These are phyloP conservation scores for Diacronema lutheri DNA, from an alignment of 78 protist genomes.

Conservation along the genomic window DNA sequence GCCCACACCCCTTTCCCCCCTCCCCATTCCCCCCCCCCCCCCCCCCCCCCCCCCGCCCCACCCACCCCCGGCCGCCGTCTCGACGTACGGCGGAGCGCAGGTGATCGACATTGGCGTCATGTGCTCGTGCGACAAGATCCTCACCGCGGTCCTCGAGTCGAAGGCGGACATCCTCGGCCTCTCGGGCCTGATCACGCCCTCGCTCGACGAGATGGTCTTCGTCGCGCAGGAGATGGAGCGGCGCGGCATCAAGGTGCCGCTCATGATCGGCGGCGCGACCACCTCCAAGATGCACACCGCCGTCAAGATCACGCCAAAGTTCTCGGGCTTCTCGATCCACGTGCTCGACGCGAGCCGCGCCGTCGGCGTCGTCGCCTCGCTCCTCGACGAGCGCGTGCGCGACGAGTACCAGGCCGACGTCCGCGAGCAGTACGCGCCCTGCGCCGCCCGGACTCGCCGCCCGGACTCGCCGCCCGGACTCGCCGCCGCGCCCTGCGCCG, in stretches of 20 bases:
- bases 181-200: slow-evolving; percentile 98
- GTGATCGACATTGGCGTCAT: slow-evolving; percentile 93
- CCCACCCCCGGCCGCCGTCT: too few relatives aligned
- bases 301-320: slow-evolving; percentile 90
- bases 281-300: slow-evolving; percentile 97
- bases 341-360: slow-evolving; percentile 93
- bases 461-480: too few relatives aligned
- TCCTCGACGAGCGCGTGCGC: slow-evolving; percentile 58
- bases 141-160: slow-evolving; percentile 45
- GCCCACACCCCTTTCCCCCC: too few relatives aligned
- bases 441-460: too few relatives aligned
- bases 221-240: slow-evolving; percentile 93
- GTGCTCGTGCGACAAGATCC: slow-evolving; percentile 81
- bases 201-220: slow-evolving; percentile 94
- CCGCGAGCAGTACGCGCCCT: slow-evolving; percentile 32
- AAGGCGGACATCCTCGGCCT: slow-evolving; percentile 92
- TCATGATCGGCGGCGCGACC: slow-evolving; percentile 99
- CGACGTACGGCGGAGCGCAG: too few relatives aligned
- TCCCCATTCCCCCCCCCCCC: too few relatives aligned
- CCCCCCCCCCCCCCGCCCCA: too few relatives aligned
- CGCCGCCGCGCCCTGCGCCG: too few relatives aligned
- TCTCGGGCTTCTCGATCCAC: slow-evolving; percentile 75
- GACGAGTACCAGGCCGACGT: slow-evolving; percentile 72
- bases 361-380: slow-evolving; percentile 59
- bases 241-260: slow-evolving; percentile 75